Base-by-base conservation (phyloP, 768 basidiomycete species). In the Clitopilus hobsonii region DNA sequence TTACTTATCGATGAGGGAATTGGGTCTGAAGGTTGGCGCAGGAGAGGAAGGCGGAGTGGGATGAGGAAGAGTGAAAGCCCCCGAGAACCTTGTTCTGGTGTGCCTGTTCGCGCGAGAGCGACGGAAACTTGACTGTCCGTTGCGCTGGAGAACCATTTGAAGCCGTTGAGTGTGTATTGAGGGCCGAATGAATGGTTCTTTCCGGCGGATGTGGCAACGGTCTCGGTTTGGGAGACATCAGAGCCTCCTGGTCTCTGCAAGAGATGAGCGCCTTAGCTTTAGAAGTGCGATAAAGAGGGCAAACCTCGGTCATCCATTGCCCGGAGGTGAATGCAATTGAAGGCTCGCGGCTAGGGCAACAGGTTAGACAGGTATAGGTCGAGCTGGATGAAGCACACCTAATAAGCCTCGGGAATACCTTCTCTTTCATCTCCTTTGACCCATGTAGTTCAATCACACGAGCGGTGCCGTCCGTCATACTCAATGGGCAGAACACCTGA, bases 81-180 rank as follows among this genome's bases (percentile, higher is more conserved):
- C 7, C 82, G 79, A 0, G 88, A 85, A 5, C 89, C 88, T 11
- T 74, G 67, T 49, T 72, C 59, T 24, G 65, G 56, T 0, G 80
- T 66, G 0, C 86, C 88, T 1, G 89, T 90, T 30, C 89, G 84
- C 5, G 88, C 90, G 5, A 91, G 72, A 0, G 86, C 88, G 23
- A 91, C 74, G 0, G 88, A 79, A 7, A 90, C 71, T 56, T 91
- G 74, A 58, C 85, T 82, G 60, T 91, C 90, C 0, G 88, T 88
- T 1, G 90, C 90, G 60, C 86, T 88, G 14, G 89, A 89, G 67
- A 91, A 91, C 89, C 89, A 91, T 69, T 90, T 91, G 66, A 90
- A 81, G 2, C 89, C 88, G 58, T 89, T 72, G 20, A 90, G 66
- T 18, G 63, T 71, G 65, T 87, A 88, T 49, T 74, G 68, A 2